A percentile compares a stretch with the other conserved stretches of the same genome.
Conservation (phyloP, 805 yeast genomes). For the Kuraishia floccosa region DNA sequence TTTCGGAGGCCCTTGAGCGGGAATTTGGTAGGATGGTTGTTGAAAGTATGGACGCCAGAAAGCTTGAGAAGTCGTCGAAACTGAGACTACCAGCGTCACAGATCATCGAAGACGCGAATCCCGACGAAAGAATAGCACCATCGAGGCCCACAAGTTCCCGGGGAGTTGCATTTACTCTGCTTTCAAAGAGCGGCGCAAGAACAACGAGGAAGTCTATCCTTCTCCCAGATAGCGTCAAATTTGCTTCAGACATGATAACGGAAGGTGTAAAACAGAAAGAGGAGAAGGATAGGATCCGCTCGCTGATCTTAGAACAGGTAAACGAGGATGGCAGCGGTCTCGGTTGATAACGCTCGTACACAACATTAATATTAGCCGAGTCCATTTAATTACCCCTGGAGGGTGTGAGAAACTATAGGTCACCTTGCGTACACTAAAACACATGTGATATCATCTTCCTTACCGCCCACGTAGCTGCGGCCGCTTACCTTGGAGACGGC, state of each 20-base stretch:
- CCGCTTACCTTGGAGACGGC: conserved; percentile 57
- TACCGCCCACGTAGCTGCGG: conserved; percentile 76
- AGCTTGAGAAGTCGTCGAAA: conserved; percentile 14
- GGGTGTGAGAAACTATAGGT: not conserved
- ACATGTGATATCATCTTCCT: conserved; percentile 89
- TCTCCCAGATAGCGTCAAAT: conserved; percentile 41
- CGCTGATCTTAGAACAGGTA: conserved; percentile 35
- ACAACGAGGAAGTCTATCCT: conserved; percentile 29
- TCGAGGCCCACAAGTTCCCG: not conserved
- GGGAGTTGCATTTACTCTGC: conserved; percentile 28
- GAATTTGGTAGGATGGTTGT: conserved; percentile 41
- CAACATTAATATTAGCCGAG: too few species aligned
- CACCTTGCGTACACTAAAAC: conserved; percentile 56
- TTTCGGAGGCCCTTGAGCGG: conserved; percentile 41
- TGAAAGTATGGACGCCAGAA: conserved; percentile 34
- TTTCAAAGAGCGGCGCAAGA: conserved; percentile 43
- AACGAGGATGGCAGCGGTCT: conserved; percentile 1
- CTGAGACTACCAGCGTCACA: conserved; percentile 15
- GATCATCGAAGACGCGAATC: not conserved
- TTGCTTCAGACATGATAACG: conserved; percentile 39
- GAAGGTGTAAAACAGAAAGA: conserved; percentile 37
- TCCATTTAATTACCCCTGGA: too few species aligned
- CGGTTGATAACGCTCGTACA: not conserved
- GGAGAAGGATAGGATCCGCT: conserved; percentile 47
- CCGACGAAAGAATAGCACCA: not conserved